Evolutionary conservation across 352 stramenopile genomes (phyloP).

Genomic region (Plasmopara viticola): DNA sequence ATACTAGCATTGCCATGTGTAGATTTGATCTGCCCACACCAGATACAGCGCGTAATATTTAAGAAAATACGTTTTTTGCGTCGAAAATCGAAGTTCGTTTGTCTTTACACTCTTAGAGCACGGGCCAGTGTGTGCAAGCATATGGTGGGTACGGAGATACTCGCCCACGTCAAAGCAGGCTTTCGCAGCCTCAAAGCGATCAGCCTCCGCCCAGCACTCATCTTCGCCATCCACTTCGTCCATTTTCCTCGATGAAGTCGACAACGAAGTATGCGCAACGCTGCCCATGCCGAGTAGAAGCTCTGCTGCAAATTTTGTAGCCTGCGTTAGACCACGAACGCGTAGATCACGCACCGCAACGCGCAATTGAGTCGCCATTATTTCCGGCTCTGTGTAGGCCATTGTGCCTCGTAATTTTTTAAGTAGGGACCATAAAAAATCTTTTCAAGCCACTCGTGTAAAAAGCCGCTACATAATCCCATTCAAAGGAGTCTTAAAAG

Average conservation of each 20-base stretch:
- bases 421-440: too few species aligned
- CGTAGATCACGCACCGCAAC: slow-evolving; percentile 42
- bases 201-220: slow-evolving; percentile 21
- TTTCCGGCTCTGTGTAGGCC: background rate
- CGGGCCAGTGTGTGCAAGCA: slow-evolving; percentile 23
- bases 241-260: slow-evolving; percentile 1
- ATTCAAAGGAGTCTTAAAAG: too few species aligned
- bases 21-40: slow-evolving; percentile 17
- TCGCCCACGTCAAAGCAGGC: slow-evolving; percentile 67
- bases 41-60: slow-evolving; percentile 70
- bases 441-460: too few species aligned
- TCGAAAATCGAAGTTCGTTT: slow-evolving; percentile 3
- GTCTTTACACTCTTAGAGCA: background rate
- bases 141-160: slow-evolving; percentile 65
- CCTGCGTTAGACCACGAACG: slow-evolving; percentile 56
- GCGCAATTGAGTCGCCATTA: slow-evolving; percentile 42
- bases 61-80: slow-evolving; percentile 60
- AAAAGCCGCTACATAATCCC: too few species aligned
- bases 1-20: background rate
- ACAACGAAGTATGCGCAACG: slow-evolving; percentile 15
- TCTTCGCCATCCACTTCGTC: slow-evolving; percentile 7
- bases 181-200: slow-evolving; percentile 57
- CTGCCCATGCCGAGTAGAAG: slow-evolving; percentile 63
- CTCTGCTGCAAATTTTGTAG: slow-evolving; percentile 65
- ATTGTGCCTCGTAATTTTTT: too few species aligned